Percentiles rank a stretch among this genome's conserved stretches.
Conservation (phyloP, 1,284 basidiomycete genomes). For the Microbotryomycetes sp. region DNA sequence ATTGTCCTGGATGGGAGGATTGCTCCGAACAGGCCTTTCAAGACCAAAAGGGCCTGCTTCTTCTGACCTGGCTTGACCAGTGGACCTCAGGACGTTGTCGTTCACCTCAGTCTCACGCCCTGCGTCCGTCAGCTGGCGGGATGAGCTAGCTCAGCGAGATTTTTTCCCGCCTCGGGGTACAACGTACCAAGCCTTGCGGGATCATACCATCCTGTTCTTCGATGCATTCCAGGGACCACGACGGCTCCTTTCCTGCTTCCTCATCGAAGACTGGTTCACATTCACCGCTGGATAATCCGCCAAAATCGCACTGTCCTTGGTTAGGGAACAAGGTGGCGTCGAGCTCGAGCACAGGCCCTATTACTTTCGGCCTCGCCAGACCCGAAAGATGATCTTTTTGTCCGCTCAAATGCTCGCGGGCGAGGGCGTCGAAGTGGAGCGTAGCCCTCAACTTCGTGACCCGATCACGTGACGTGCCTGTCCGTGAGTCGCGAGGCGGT, state of each 20-base stretch:
- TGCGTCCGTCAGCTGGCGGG: not conserved
- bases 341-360: not conserved
- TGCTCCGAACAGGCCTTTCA: no score
- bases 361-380: not conserved
- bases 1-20: no score
- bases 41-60: no score
- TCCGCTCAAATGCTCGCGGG: not conserved
- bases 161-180: not conserved
- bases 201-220: not conserved
- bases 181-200: not conserved
- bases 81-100: no score
- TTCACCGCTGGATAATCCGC: not conserved
- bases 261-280: not conserved
- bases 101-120: not conserved
- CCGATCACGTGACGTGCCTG: not conserved
- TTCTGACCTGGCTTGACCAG: not conserved
- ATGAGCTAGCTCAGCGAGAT: not conserved
- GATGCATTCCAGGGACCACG: not conserved
- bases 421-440: not conserved
- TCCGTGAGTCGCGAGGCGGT: no score
- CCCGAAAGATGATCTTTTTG: not conserved
- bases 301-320: not conserved
- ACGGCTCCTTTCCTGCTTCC: no score
- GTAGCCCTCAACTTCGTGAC: no score
- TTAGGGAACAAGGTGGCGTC: not conserved